Conservation (phyloP, 306 rosid genomes). For the Prunus armeniaca region DNA sequence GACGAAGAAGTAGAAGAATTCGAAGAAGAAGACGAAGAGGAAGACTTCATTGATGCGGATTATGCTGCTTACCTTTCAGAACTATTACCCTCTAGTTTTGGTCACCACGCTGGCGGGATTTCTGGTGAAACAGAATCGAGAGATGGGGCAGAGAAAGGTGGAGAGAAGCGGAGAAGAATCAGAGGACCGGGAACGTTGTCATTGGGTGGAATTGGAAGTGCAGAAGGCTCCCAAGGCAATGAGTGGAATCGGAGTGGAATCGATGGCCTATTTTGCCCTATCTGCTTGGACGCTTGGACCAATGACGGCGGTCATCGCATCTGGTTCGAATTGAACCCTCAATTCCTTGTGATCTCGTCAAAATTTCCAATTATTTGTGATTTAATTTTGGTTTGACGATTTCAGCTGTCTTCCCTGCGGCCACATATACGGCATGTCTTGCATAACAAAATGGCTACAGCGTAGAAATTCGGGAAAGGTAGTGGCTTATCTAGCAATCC, state of each 20-base stretch:
- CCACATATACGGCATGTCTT: conserved; percentile 53
- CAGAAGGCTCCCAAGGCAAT: conserved; percentile 38
- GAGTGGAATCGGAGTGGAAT: conserved; percentile 46
- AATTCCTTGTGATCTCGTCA: no score
- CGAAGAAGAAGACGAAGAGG: background rate
- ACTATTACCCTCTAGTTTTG: background rate
- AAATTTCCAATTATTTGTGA: background rate
- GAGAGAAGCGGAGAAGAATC: conserved; percentile 59
- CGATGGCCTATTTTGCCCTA: conserved; percentile 74
- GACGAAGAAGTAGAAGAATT: background rate
- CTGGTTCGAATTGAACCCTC: conserved; percentile 39
- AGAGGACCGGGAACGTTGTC: conserved; percentile 48
- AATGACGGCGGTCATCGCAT: conserved; percentile 59
- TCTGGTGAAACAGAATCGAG: conserved; percentile 16
- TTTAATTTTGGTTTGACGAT: background rate
- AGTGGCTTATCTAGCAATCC: background rate
- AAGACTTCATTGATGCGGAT: background rate
- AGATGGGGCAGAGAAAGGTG: conserved; percentile 31
- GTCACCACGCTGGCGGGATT: background rate
- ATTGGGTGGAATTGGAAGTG: conserved; percentile 13
- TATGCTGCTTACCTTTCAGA: background rate
- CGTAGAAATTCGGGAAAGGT: conserved; percentile 59
- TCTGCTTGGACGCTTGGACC: conserved; percentile 86
- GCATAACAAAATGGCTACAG: conserved; percentile 6
- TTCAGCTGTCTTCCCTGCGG: conserved; percentile 54